Evolutionary conservation across 2,329 filamentous ascomycete species (phyloP), one percentile per base, ranked within the genome.

Genomic region (Chalara sp.): DNA sequence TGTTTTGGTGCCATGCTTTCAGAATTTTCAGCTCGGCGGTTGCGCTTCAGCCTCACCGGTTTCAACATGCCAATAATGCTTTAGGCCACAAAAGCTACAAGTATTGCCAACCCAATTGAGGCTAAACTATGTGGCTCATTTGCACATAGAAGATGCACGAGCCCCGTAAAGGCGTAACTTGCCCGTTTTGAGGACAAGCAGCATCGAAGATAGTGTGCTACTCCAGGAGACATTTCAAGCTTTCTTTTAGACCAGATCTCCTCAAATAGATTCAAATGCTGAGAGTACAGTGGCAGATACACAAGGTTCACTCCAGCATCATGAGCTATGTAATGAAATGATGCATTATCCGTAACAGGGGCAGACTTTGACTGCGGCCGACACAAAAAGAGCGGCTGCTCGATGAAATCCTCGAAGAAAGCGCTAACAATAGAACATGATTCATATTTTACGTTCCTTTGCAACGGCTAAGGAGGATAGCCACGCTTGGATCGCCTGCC

Each of bases 311-410:
- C 54, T n/a, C 58, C 49, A 35, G 61, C 56, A 46, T 60, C 44
- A 47, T 29, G 53, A 7, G 59, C 58, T 43, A 54, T 62, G 40
- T 56, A 53, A 54, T 69, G 60, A 47, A 64, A 65, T 10, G 65
- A 67, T 21, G 63, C 61, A 56, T 68, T 68, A 49, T 69, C 66
- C 56, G 69, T 68, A 6, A 68, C 53, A 5, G 69, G 56, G 8
- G 70, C 63, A 10, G 64, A 69, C 46, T 65, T 66, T 35, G 58
- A 62, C 53, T 67, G 61, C 32, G 62, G 66, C 51, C 55, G 68
- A 52, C 63, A 68, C 40, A 60, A 50, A 6, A 57, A 60, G 32
- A 70, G 61, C 8, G 69, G 55, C 58, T 68, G 56, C 54, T 65
- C 59, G 35, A 69, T 60, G 50, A 63, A 66, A 46, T 63, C 58